Conservation (phyloP, 768 basidiomycete species). For the Leccinum pellstonianum region DNA sequence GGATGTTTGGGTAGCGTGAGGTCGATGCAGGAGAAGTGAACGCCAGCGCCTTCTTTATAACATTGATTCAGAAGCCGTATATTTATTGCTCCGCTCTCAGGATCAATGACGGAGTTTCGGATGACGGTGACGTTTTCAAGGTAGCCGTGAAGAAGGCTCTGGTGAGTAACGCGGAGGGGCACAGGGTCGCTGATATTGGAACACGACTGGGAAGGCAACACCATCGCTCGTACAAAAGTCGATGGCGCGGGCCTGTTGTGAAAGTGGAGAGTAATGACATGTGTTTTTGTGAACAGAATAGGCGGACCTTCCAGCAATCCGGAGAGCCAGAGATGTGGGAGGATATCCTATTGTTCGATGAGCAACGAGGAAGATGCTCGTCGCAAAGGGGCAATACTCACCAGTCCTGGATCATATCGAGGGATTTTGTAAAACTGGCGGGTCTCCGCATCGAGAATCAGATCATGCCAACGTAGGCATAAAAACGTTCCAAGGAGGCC, state of each 20-base stretch:
- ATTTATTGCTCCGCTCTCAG: background rate
- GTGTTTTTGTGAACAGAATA: background rate
- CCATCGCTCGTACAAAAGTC: background rate
- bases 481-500: background rate
- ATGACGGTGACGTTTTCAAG: background rate
- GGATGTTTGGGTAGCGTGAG: no score
- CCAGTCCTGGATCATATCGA: background rate
- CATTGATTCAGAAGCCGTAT: no score
- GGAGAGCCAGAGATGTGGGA: background rate
- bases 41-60: no score
- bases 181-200: background rate
- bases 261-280: background rate
- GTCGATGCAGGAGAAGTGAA: no score
- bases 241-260: background rate
- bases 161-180: background rate
- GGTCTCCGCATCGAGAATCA: background rate
- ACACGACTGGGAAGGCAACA: background rate
- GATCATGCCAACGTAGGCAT: background rate
- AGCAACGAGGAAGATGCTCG: background rate
- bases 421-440: background rate
- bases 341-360: background rate
- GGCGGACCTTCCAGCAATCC: background rate
- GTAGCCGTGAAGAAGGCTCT: background rate
- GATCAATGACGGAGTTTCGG: background rate
- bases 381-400: background rate